Evolutionary conservation across 2,329 filamentous ascomycete species (phyloP), one percentile per base, ranked within the genome.

Genomic region (Epichloe sp.): DNA sequence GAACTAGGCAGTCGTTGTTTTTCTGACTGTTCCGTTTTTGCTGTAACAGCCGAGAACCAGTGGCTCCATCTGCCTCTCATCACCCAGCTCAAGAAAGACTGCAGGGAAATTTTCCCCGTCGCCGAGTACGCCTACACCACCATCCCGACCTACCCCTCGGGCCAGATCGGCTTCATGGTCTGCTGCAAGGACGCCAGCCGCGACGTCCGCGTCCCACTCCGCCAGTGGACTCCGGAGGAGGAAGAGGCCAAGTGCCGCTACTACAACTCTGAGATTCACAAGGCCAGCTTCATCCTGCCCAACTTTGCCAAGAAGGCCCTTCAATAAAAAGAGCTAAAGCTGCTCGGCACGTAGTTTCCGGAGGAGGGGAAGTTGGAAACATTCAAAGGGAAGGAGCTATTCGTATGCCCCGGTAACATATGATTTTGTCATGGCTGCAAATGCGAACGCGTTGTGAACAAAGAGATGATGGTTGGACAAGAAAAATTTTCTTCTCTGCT

Each of bases 101-200:
- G 91, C 85, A 85, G 85, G 71, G 85, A 93, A 71, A 87, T 98
- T 71, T 98, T 98, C 84, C 90, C 93, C 58, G 87, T 88, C 56
- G 93, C 86, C 69, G 93, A 98, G 76, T 98, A 97, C 75, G 93
- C 87, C 62, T 98, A 96, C 81, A 97, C 91, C 65, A 97, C 91
- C 63, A 98, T 98, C 71, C 93, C 93, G 54, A 98, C 93, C 67
- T 98, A 98, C 78, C 93, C 93, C 59, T 95, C 88, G 52, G 93
- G 93, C 68, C 93, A 98, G 77, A 98, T 98, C 65, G 93, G 93
- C 68, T 98, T 98, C 84, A 96, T 98, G 90, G 88, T 98, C 67
- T 97, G 93, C 83, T 87, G 79, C 84, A 97, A 98, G 82, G 91
- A 97, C 68, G 75, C 82, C 68, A 82, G 72, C 66, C 81, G 83